These are phyloP conservation scores for Ligustrum vulgare DNA, from an alignment of 257 asterid species.

Conservation along the genomic window DNA sequence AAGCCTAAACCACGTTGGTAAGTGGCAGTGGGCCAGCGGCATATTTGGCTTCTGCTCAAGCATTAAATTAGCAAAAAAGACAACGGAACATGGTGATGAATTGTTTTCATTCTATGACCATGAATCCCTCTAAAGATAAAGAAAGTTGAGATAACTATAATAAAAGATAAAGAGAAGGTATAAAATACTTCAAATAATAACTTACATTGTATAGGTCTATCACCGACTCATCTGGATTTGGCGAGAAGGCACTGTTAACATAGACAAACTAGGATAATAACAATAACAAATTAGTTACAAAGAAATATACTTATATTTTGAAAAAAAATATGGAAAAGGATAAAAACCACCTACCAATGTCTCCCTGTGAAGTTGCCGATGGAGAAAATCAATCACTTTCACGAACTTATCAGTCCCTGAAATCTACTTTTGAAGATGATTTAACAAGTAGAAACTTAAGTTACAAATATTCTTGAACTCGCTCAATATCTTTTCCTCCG, in stretches of 20 bases:
- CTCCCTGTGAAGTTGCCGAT: conserved; percentile 95
- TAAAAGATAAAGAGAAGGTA: not conserved
- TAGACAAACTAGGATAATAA: conserved; percentile 70
- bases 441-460: not conserved
- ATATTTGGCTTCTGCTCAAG: not conserved
- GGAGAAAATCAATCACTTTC: conserved; percentile 86
- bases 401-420: conserved; percentile 85
- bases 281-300: conserved; percentile 24
- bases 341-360: conserved; percentile 55
- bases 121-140: not conserved
- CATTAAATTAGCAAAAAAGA: not conserved
- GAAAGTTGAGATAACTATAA: not conserved
- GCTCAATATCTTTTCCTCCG: not conserved
- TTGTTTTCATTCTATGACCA: not conserved
- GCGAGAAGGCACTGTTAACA: conserved; percentile 96
- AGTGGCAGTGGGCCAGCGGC: not conserved
- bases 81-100: conserved; percentile 7
- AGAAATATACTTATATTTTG: not conserved
- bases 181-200: conserved; percentile 10
- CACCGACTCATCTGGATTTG: conserved; percentile 89
- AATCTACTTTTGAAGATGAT: conserved; percentile 47
- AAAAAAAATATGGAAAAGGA: conserved; percentile 6
- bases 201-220: conserved; percentile 79
- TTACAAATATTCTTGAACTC: not conserved
- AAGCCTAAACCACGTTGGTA: not conserved